Percentiles rank a stretch among this genome's conserved stretches.
These are phyloP conservation scores for Lenzites betulinus DNA, from an alignment of 768 basidiomycete species.

Conservation along the genomic window DNA sequence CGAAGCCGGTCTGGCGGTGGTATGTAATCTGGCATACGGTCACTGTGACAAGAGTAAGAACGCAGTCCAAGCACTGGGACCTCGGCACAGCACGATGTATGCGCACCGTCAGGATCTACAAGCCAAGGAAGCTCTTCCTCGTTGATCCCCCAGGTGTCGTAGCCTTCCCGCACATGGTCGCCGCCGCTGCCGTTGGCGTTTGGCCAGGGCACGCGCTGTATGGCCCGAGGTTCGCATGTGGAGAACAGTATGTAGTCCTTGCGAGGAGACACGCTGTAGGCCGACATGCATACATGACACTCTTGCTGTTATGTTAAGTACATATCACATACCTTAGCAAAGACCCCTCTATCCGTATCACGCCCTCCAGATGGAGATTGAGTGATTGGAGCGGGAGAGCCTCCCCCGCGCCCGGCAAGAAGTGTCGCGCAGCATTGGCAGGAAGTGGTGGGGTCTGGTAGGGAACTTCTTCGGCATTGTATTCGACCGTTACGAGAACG, in stretches of 20 bases:
- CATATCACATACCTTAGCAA: conserved; percentile 61
- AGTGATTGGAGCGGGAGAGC: conserved; percentile 69
- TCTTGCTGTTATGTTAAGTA: neutral
- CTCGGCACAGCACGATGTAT: neutral
- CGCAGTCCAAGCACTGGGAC: too few species aligned
- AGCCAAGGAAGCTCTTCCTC: conserved; percentile 75
- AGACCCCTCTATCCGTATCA: conserved; percentile 74
- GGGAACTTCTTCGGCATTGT: conserved; percentile 53
- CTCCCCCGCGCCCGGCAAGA: conserved; percentile 82
- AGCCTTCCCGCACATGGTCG: conserved; percentile 40
- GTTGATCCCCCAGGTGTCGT: conserved; percentile 72
- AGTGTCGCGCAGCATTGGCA: conserved; percentile 59
- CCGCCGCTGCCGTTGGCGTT: conserved; percentile 44
- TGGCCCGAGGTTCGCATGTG: conserved; percentile 68
- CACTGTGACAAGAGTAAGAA: conserved; percentile 44
- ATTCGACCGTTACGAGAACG: conserved; percentile 69
- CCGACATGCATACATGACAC: neutral
- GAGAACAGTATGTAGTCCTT: conserved; percentile 71
- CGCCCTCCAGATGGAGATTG: conserved; percentile 75
- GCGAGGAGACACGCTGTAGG: conserved; percentile 70
- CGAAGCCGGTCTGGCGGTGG: conserved; percentile 59
- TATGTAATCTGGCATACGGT: conserved; percentile 64
- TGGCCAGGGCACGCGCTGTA: conserved; percentile 89
- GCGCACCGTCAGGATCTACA: conserved; percentile 67
- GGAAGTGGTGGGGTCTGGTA: conserved; percentile 58